These are phyloP conservation scores for Aspergillus carlsbadensis DNA, from an alignment of 495 filamentous ascomycete genomes.

Conservation along the genomic window DNA sequence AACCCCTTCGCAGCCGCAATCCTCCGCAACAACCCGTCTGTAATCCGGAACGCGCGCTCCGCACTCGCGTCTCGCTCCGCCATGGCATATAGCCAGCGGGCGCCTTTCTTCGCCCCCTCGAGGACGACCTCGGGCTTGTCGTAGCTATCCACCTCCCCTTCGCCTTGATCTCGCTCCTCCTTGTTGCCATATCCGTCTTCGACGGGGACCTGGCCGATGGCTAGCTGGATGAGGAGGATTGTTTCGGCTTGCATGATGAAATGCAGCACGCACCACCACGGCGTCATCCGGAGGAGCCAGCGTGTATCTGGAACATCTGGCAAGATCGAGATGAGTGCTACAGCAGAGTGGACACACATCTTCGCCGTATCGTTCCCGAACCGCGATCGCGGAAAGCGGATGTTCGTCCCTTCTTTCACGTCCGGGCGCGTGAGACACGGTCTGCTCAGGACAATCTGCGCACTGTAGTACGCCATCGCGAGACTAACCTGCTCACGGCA, in stretches of 20 bases:
- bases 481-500: conserved; percentile 26
- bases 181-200: background rate
- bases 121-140: conserved; percentile 35
- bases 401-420: background rate
- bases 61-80: conserved; percentile 44
- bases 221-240: conserved; percentile 55
- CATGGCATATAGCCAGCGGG: conserved; percentile 51
- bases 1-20: background rate
- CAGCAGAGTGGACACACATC: conserved; percentile 50
- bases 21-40: background rate
- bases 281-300: conserved; percentile 45
- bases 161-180: background rate
- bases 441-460: conserved; percentile 54
- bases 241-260: conserved; percentile 58
- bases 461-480: conserved; percentile 54
- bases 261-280: conserved; percentile 64
- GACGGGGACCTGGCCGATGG: conserved; percentile 41
- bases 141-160: conserved; percentile 9
- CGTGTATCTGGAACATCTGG: conserved; percentile 31
- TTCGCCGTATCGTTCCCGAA: conserved; percentile 50
- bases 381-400: conserved; percentile 8
- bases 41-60: conserved; percentile 35
- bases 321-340: conserved; percentile 47
- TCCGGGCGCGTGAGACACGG: conserved; percentile 51
- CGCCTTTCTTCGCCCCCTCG: conserved; percentile 44